Conservation (phyloP, 441 rosid genomes). For the Dalechampia spathulata region DNA sequence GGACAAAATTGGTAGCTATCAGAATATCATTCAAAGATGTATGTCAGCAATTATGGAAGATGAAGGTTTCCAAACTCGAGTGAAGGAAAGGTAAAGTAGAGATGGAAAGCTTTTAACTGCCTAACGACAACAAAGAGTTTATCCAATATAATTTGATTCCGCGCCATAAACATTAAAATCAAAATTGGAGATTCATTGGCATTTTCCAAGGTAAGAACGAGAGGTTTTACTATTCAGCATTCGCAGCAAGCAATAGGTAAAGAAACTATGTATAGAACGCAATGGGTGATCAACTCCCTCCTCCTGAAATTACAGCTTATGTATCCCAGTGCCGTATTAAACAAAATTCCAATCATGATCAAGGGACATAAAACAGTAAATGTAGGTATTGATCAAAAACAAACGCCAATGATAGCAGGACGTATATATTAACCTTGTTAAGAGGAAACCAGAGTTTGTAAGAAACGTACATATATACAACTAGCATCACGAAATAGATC, state of each 20-base stretch:
- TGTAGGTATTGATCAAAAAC: neutral
- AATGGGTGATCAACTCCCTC: neutral
- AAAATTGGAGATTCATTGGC: neutral
- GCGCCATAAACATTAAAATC: neutral
- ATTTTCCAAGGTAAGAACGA: neutral
- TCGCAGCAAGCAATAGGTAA: neutral
- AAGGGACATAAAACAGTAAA: neutral
- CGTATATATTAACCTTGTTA: neutral
- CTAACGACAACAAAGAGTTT: neutral
- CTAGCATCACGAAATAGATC: conserved; percentile 39
- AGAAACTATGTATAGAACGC: neutral
- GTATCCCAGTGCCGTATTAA: neutral
- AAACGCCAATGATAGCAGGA: neutral
- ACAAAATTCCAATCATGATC: neutral
- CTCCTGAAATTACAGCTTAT: too few species aligned
- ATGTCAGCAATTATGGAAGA: neutral
- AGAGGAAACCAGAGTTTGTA: neutral
- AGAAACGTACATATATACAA: conserved; percentile 40
- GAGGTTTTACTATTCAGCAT: neutral
- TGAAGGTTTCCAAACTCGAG: neutral
- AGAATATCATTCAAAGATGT: neutral
- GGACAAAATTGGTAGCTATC: neutral
- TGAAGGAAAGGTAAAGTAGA: neutral
- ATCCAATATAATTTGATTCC: neutral
- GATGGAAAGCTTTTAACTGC: neutral